Evolutionary conservation across 306 rosid genomes (phyloP).

Genomic region (Trichosanthes cucumerina): DNA sequence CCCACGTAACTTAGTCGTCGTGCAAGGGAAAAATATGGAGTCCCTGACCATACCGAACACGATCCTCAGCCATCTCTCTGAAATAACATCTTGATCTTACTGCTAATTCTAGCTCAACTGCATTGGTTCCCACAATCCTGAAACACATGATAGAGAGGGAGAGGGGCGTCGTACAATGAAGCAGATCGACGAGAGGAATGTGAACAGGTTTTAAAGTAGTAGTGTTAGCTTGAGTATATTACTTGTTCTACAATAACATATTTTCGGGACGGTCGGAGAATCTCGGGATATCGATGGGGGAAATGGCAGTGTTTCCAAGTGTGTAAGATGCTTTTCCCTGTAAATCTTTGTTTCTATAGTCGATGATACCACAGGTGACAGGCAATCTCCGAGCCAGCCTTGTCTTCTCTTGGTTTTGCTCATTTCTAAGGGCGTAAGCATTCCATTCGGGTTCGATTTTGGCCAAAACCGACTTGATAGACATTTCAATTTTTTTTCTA

Average conservation of each 20-base stretch:
- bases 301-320: not conserved
- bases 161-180: not conserved
- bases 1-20: not conserved
- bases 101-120: conserved; percentile 21
- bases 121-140: conserved; percentile 18
- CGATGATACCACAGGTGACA: not conserved
- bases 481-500: no score
- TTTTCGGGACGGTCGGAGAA: not conserved
- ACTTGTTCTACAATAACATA: not conserved
- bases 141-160: not conserved
- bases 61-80: conserved; percentile 20
- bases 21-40: conserved; percentile 8
- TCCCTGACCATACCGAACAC: conserved; percentile 4
- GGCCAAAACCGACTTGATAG: not conserved
- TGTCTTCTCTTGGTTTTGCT: not conserved
- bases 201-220: conserved; percentile 6
- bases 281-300: not conserved
- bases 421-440: not conserved
- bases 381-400: not conserved
- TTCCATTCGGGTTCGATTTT: not conserved
- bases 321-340: not conserved
- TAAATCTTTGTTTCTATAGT: conserved; percentile 1
- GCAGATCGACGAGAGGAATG: conserved; percentile 17
- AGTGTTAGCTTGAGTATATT: conserved; percentile 1
- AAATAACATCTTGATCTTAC: conserved; percentile 18